Evolutionary conservation across 495 filamentous ascomycete species (phyloP).

Genomic region (Rhypophila decipiens): DNA sequence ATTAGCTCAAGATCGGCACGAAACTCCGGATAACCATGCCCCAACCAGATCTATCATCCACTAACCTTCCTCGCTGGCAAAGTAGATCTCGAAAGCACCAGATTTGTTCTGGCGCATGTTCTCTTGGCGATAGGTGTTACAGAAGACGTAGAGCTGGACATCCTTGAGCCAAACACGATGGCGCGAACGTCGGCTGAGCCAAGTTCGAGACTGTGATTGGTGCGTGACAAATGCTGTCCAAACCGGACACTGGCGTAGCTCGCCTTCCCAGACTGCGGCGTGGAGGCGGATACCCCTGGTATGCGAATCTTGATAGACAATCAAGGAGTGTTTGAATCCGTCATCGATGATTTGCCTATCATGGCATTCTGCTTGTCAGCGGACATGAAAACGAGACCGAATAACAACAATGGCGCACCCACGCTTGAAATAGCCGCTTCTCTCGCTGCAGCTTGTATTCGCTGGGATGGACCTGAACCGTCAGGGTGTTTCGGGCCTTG

Average conservation of each 20-base stretch:
- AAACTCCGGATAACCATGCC: no score
- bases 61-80: constrained; percentile 35
- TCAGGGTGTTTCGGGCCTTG: constrained; percentile 59
- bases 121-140: constrained; percentile 48
- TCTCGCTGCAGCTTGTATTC: constrained; percentile 61
- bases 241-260: constrained; percentile 50
- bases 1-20: no score
- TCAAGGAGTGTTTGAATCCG: constrained; percentile 60
- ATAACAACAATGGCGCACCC: no score
- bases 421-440: constrained; percentile 65
- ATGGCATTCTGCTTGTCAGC: no score
- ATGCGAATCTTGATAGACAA: constrained; percentile 62
- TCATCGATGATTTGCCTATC: constrained; percentile 68
- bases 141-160: constrained; percentile 57
- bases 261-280: constrained; percentile 45
- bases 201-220: constrained; percentile 47
- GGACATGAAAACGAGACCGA: no score
- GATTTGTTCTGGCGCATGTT: constrained; percentile 37
- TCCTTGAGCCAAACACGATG: constrained; percentile 56
- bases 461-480: constrained; percentile 41
- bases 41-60: not conserved
- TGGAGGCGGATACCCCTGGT: constrained; percentile 54
- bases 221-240: constrained; percentile 73
- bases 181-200: constrained; percentile 46
- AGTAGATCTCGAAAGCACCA: constrained; percentile 40